Base-by-base conservation (phyloP, 2,329 filamentous ascomycete genomes). In the Madurella mycetomatis region DNA sequence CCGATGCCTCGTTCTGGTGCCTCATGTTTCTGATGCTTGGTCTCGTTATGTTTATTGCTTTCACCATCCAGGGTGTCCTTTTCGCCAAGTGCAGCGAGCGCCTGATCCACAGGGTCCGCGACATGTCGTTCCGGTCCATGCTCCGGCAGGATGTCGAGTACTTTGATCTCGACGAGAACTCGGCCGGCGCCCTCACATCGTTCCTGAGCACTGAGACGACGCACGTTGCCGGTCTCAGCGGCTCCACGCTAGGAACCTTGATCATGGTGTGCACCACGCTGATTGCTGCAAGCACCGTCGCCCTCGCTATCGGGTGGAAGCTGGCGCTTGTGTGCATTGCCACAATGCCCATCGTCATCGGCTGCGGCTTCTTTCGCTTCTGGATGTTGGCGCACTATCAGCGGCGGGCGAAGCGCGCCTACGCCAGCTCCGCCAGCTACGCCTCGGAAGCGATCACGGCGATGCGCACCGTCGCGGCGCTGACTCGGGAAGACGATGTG, bases 391-490 rank as follows among this genome's bases (percentile, higher is more conserved):
- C 89, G 1, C 81, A 84, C 60, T 96, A 90, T 75, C 88, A 89
- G 72, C 79, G 79, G 39, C 86, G 88, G 19, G 86, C 90, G 1
- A 95, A 94, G 75, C 77, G 78, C 60, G 86, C 90, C 4, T 92
- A 97, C 67, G 81, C 90, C 66, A 75, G 80, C 54, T 92, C 90
- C 55, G 92, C 92, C 8, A 87, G 86, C 53, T 95, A 88, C 67
- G 94, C 94, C 11, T 94, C 92, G 45, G 94, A 99, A 71, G 92
- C 92, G 42, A 95, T 95, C 32, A 92, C 90, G 2, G 88, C 92
- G 7, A 96, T 97, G 62, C 87, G 92, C 49, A 97, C 94, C 2
- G 92, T 97, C 9, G 92, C 92, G 4, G 89, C 90, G 9, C 79
- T 99, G 43, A 96, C 92, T 0, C 83, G 92, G 9, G 94, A 99